Percentiles rank a stretch among this genome's conserved stretches.
phyloP scores from a whole-genome alignment of 1,284 basidiomycete genomes.

The Ganoderma leucocontextum region DNA sequence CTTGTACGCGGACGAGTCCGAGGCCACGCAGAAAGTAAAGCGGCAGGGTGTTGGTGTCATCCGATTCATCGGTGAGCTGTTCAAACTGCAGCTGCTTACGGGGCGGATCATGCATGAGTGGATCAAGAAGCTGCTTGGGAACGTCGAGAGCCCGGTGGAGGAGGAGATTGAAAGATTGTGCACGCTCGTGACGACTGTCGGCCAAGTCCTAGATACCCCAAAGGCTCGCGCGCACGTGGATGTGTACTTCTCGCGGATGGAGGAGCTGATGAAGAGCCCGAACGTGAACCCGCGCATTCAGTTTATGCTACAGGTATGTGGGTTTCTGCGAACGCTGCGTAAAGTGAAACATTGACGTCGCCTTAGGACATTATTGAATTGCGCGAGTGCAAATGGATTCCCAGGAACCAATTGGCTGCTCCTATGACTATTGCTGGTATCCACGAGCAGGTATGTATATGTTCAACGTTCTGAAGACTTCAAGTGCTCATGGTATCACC shows the following conservation, averaged over 20 bases:
- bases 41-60: slow-evolving; percentile 96
- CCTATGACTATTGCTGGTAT: slow-evolving; percentile 92
- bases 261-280: slow-evolving; percentile 76
- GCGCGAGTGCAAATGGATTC: slow-evolving; percentile 84
- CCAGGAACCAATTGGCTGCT: slow-evolving; percentile 79
- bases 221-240: slow-evolving; percentile 90
- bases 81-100: slow-evolving; percentile 81
- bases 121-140: slow-evolving; percentile 93
- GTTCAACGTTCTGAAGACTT: not conserved
- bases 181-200: slow-evolving; percentile 92
- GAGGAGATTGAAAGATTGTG: slow-evolving; percentile 97
- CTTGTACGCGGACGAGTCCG: slow-evolving; percentile 96
- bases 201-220: slow-evolving; percentile 78
- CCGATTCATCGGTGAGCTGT: slow-evolving; percentile 97
- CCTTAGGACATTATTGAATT: slow-evolving; percentile 78
- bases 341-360: not conserved
- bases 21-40: slow-evolving; percentile 96
- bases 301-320: slow-evolving; percentile 91
- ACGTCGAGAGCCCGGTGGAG: slow-evolving; percentile 94
- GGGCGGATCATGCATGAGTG: slow-evolving; percentile 76
- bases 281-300: slow-evolving; percentile 89
- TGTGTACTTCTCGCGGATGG: slow-evolving; percentile 93
- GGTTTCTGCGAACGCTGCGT: not conserved
- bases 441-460: slow-evolving; percentile 81
- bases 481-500: slow-evolving; percentile 7